Evolutionary conservation across 495 filamentous ascomycete genomes (phyloP).

Genomic region (Trichoderma parareesei): DNA sequence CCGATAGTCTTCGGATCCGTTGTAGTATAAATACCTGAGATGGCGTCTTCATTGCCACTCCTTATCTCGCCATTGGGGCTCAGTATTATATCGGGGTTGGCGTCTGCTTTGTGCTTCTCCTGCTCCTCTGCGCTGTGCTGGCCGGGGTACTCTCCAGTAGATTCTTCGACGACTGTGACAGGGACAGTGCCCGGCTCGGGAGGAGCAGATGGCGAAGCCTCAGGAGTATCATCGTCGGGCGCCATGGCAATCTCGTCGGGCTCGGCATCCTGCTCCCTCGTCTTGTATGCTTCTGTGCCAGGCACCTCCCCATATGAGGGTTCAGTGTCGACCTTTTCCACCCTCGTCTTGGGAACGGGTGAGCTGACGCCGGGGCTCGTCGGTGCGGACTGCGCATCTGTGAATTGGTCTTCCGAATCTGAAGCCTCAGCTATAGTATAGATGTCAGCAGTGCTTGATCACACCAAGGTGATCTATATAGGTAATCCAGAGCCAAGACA

Average conservation of each 20-base stretch:
- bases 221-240: constrained; percentile 32
- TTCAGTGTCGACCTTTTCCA: constrained; percentile 64
- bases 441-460: constrained; percentile 13
- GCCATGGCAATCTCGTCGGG: constrained; percentile 61
- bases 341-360: constrained; percentile 71
- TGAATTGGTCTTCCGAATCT: constrained; percentile 82
- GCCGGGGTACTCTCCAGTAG: background rate
- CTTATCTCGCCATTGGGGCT: constrained; percentile 30
- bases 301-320: constrained; percentile 79
- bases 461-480: background rate
- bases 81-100: constrained; percentile 38
- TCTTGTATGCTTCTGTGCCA: constrained; percentile 68
- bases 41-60: constrained; percentile 12
- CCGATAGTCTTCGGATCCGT: background rate
- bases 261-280: constrained; percentile 71
- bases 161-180: constrained; percentile 41
- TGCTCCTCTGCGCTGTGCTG: background rate
- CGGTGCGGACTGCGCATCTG: constrained; percentile 72
- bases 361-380: constrained; percentile 42
- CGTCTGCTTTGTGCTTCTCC: constrained; percentile 33
- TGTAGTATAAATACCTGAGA: background rate
- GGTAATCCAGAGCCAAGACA: constrained; percentile 16
- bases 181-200: constrained; percentile 27
- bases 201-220: constrained; percentile 15
- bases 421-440: constrained; percentile 41